Evolutionary conservation across 495 filamentous ascomycete genomes (phyloP).

Genomic region (Podospora fimiseda): DNA sequence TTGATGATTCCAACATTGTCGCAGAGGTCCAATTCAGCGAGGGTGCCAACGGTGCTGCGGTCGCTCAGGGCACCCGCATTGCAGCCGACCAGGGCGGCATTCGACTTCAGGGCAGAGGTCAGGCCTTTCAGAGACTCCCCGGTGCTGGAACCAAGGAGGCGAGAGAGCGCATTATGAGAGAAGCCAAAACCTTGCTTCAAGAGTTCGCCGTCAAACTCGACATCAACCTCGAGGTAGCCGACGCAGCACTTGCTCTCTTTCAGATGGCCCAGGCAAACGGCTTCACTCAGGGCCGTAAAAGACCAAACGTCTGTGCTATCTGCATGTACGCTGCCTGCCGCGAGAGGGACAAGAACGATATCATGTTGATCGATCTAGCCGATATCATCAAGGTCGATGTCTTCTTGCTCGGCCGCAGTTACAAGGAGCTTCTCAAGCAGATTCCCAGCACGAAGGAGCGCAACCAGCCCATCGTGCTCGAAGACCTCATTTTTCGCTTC

Average conservation of each 20-base stretch:
- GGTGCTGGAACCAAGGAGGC: conserved; percentile 40
- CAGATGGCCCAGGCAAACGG: conserved; percentile 68
- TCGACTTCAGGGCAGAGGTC: conserved; percentile 34
- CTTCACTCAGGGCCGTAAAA: conserved; percentile 87
- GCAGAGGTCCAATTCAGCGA: conserved; percentile 88
- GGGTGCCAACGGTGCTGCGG: conserved; percentile 69
- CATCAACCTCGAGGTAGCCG: conserved; percentile 53
- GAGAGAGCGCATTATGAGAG: conserved; percentile 64
- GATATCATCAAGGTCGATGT: conserved; percentile 85
- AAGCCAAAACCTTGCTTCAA: conserved; percentile 43
- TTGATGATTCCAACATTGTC: conserved; percentile 80
- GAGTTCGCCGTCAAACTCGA: conserved; percentile 42
- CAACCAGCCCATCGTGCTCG: conserved; percentile 59
- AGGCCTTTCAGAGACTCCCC: conserved; percentile 30
- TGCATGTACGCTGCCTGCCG: conserved; percentile 85
- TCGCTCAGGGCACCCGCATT: conserved; percentile 85
- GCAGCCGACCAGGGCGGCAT: conserved; percentile 66
- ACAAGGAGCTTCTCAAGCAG: conserved; percentile 64
- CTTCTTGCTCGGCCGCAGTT: conserved; percentile 80
- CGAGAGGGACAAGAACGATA: conserved; percentile 49
- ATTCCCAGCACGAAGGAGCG: conserved; percentile 50
- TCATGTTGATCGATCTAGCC: conserved; percentile 93
- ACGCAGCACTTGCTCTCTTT: conserved; percentile 64
- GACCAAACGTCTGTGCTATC: conserved; percentile 73
- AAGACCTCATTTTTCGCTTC: conserved; percentile 84